These are phyloP conservation scores for Brassica cretica DNA, from an alignment of 345 rosid genomes.

Conservation along the genomic window DNA sequence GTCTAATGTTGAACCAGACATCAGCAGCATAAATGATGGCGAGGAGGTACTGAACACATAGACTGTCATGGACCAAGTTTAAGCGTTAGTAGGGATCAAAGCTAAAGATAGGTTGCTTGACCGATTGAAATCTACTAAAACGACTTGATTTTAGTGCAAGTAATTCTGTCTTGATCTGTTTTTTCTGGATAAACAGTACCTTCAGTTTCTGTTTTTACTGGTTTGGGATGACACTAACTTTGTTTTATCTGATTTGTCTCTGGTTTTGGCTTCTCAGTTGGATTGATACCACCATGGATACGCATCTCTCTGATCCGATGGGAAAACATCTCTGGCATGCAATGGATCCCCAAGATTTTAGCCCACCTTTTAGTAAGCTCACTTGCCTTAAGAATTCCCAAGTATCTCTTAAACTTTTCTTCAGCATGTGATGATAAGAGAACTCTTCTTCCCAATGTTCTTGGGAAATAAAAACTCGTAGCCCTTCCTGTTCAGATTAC, in stretches of 20 bases:
- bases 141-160: neutral
- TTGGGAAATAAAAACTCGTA: constrained; percentile 78
- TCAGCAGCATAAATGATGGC: too few species aligned
- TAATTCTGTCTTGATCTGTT: neutral
- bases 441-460: constrained; percentile 53
- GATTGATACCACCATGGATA: constrained; percentile 18
- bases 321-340: constrained; percentile 50
- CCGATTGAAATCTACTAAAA: neutral
- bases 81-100: too few species aligned
- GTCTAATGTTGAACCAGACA: too few species aligned
- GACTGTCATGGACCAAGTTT: too few species aligned
- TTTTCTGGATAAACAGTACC: neutral
- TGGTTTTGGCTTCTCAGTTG: constrained; percentile 33
- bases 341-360: constrained; percentile 95
- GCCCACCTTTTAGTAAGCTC: constrained; percentile 75
- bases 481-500: constrained; percentile 85
- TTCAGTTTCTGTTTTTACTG: neutral
- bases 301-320: constrained; percentile 47
- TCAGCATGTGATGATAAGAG: constrained; percentile 43
- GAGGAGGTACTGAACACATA: too few species aligned
- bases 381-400: constrained; percentile 71
- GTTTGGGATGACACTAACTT: constrained; percentile 20
- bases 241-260: constrained; percentile 12
- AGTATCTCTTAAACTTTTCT: constrained; percentile 45
- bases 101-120: too few species aligned